These are phyloP conservation scores for Aspergillus arachidicola DNA, from an alignment of 2,329 filamentous ascomycete species.

Conservation along the genomic window DNA sequence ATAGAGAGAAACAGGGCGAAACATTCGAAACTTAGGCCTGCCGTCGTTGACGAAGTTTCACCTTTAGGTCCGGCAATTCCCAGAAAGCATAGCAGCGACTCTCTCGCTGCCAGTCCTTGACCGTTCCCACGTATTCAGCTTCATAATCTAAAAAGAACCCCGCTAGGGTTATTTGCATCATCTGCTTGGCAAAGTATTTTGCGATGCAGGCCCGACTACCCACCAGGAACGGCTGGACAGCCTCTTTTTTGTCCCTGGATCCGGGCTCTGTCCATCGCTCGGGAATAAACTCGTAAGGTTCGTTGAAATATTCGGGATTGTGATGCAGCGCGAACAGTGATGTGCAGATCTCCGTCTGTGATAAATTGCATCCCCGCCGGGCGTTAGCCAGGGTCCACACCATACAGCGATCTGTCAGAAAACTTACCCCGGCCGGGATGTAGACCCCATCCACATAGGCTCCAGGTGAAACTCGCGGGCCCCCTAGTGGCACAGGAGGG, in stretches of 20 bases:
- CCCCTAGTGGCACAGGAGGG: constrained; percentile 32
- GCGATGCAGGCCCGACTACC: constrained; percentile 29
- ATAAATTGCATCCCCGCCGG: not conserved
- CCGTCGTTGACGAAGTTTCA: constrained; percentile 17
- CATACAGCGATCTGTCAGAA: not conserved
- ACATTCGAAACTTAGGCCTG: not conserved
- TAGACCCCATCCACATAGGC: constrained; percentile 27
- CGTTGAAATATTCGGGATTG: constrained; percentile 32
- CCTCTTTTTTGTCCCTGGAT: constrained; percentile 26
- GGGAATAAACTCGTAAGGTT: constrained; percentile 32
- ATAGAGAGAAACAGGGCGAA: not conserved
- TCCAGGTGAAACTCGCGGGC: constrained; percentile 30
- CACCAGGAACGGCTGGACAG: constrained; percentile 28
- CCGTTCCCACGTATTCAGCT: constrained; percentile 23
- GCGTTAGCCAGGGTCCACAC: not conserved
- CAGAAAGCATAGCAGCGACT: constrained; percentile 31
- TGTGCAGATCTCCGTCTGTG: constrained; percentile 30
- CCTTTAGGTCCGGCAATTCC: constrained; percentile 27
- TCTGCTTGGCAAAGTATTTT: constrained; percentile 31
- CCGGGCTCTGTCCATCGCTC: constrained; percentile 36
- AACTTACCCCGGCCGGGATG: constrained; percentile 27
- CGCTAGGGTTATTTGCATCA: constrained; percentile 27
- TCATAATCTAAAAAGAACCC: constrained; percentile 30
- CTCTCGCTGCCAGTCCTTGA: constrained; percentile 27
- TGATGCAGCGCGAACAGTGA: constrained; percentile 35